phyloP scores from a whole-genome alignment of 345 rosid genomes.

The Lumnitzera racemosa region DNA sequence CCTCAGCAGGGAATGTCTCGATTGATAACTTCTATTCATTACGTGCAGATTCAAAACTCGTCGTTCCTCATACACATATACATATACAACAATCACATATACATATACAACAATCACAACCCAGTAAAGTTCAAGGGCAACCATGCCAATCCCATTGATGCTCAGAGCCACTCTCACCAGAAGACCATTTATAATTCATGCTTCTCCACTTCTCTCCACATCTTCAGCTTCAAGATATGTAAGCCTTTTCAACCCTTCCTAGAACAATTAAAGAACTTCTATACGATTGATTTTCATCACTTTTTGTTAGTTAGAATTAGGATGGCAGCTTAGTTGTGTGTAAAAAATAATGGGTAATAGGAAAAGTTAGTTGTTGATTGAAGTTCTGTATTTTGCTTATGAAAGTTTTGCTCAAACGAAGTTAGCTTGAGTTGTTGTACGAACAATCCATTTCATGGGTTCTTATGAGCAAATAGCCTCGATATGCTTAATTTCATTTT shows the following conservation, averaged over 20 bases:
- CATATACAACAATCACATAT: background rate
- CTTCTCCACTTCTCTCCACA: conserved; percentile 3
- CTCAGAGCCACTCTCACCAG: conserved; percentile 7
- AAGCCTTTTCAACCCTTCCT: background rate
- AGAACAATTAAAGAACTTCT: background rate
- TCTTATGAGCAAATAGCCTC: too few relatives aligned
- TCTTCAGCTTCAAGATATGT: conserved; percentile 5
- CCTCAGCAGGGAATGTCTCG: too few relatives aligned
- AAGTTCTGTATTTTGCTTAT: too few relatives aligned
- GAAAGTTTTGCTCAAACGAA: too few relatives aligned
- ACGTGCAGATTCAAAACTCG: too few relatives aligned
- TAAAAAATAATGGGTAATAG: too few relatives aligned
- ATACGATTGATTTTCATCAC: background rate
- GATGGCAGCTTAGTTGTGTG: background rate
- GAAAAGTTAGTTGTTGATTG: too few relatives aligned
- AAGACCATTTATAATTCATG: background rate
- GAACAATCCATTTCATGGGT: too few relatives aligned
- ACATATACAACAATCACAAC: background rate
- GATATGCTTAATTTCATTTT: too few relatives aligned
- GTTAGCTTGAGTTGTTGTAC: too few relatives aligned
- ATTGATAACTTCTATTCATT: too few relatives aligned
- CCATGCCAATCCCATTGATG: conserved; percentile 6
- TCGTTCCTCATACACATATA: too few relatives aligned
- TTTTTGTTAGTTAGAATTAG: conserved; percentile 1
- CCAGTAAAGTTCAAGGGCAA: background rate